These are phyloP conservation scores for Pleurotus salmoneostramineus DNA, from an alignment of 768 basidiomycete species.

Conservation along the genomic window DNA sequence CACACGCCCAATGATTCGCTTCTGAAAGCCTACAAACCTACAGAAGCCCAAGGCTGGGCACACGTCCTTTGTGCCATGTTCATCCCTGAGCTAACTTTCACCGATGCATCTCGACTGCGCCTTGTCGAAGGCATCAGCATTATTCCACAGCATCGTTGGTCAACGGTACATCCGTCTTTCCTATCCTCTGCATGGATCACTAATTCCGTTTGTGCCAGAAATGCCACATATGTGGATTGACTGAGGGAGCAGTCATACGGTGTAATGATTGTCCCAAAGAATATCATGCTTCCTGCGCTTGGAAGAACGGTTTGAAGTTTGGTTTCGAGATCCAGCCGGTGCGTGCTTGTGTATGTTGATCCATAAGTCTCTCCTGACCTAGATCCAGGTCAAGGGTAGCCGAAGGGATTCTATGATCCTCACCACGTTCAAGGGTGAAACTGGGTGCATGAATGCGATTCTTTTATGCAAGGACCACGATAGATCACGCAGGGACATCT, in stretches of 20 bases:
- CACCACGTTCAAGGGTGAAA: conserved; percentile 73
- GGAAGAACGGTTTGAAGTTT: conserved; percentile 78
- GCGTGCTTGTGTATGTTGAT: conserved; percentile 19
- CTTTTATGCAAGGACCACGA: conserved; percentile 80
- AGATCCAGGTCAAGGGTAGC: conserved; percentile 67
- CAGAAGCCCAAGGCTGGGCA: conserved; percentile 91
- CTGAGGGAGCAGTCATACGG: conserved; percentile 75
- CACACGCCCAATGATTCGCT: conserved; percentile 55
- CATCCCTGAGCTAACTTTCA: conserved; percentile 79
- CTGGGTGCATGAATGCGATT: conserved; percentile 75
- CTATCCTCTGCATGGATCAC: background rate
- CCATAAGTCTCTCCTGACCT: background rate
- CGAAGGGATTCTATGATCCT: conserved; percentile 62
- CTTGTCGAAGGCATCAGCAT: conserved; percentile 84
- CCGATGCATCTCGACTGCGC: conserved; percentile 67
- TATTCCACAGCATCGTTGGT: conserved; percentile 70
- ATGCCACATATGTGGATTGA: conserved; percentile 71
- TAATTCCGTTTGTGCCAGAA: conserved; percentile 35
- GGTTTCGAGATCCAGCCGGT: conserved; percentile 92
- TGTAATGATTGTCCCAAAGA: conserved; percentile 81
- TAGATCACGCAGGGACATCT: conserved; percentile 58
- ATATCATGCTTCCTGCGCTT: conserved; percentile 90
- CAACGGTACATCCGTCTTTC: conserved; percentile 44
- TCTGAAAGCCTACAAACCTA: conserved; percentile 80
- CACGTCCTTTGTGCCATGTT: conserved; percentile 90